Percentiles rank a stretch among this genome's conserved stretches.
phyloP scores from a whole-genome alignment of 208 protist genomes.

The Trichomonas tenax region DNA sequence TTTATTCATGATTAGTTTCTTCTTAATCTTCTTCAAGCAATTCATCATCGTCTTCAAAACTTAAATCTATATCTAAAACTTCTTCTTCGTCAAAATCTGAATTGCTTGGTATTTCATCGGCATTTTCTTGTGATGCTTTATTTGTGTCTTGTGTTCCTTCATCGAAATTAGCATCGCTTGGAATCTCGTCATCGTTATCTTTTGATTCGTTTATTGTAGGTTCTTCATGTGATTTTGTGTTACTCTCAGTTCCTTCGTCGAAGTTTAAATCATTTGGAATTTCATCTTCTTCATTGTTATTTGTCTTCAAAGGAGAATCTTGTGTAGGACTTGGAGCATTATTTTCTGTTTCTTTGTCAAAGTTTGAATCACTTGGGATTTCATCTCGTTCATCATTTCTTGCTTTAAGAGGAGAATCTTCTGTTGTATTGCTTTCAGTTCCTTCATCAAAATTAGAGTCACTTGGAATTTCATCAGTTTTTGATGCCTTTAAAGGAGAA shows the following conservation, averaged over 20 bases:
- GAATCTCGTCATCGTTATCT: not conserved
- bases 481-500: not conserved
- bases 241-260: not conserved
- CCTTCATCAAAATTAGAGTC: not conserved
- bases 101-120: not conserved
- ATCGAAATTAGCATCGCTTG: not conserved
- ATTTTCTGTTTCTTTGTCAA: not conserved
- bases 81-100: not conserved
- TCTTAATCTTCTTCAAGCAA: too few species aligned
- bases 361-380: not conserved
- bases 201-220: too few species aligned
- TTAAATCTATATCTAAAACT: too few species aligned
- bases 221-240: not conserved
- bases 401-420: too few species aligned
- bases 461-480: not conserved
- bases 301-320: not conserved
- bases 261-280: not conserved
- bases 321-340: too few species aligned
- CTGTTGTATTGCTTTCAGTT: not conserved
- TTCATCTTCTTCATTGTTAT: not conserved
- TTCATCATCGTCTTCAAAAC: too few species aligned
- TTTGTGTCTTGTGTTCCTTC: too few species aligned
- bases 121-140: too few species aligned
- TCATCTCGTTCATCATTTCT: too few species aligned
- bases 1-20: too few species aligned